Conservation (phyloP, 495 filamentous ascomycete genomes). For the Lasiosphaeria ovina region DNA sequence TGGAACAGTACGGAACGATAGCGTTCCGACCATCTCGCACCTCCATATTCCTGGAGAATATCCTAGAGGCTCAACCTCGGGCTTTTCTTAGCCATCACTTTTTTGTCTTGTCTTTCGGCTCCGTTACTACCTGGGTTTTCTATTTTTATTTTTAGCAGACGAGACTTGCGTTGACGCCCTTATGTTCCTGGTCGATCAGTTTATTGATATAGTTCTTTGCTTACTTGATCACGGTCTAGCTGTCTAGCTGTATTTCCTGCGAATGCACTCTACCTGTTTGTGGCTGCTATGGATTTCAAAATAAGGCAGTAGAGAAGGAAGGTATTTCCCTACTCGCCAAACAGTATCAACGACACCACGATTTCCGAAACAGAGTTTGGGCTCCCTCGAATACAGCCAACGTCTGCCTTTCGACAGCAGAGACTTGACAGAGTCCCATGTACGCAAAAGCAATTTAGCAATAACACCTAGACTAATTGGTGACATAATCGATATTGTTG, state of each 20-base stretch:
- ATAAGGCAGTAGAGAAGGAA: too few species aligned
- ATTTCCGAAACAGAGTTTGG: too few species aligned
- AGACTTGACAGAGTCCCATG: too few species aligned
- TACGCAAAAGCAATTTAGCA: too few species aligned
- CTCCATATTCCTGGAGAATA: conserved; percentile 60
- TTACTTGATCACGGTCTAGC: not conserved
- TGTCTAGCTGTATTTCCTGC: not conserved
- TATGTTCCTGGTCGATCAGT: not conserved
- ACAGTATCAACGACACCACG: too few species aligned
- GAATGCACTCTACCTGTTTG: not conserved
- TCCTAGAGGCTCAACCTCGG: conserved; percentile 33
- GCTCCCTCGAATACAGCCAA: too few species aligned
- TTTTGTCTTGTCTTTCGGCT: not conserved
- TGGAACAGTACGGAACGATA: conserved; percentile 25
- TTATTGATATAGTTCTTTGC: not conserved
- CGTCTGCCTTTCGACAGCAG: too few species aligned
- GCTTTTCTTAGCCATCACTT: not conserved
- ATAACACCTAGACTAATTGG: too few species aligned
- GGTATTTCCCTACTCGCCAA: not conserved
- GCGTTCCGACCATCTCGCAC: conserved; percentile 32
- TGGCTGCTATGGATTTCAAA: too few species aligned
- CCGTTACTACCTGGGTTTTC: not conserved
- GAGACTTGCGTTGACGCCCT: not conserved
- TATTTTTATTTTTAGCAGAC: not conserved
- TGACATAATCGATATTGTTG: too few species aligned